Evolutionary conservation across 495 filamentous ascomycete genomes (phyloP), one percentile per base, ranked within the genome.

Genomic region (Astrocystis sublimbata): DNA sequence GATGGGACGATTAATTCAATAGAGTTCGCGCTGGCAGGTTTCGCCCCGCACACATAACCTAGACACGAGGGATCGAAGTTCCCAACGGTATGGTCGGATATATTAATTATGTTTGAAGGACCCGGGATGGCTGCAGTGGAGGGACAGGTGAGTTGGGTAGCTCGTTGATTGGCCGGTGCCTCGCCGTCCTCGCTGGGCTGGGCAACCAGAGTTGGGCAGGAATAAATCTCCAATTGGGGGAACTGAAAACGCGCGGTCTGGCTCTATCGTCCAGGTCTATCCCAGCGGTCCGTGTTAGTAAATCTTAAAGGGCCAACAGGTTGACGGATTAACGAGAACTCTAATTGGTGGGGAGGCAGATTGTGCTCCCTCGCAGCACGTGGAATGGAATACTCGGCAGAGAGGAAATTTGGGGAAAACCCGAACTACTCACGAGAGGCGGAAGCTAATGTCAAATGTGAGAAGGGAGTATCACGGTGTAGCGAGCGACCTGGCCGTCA

Each of bases 121-220:
- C 38, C 12, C 19, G n/a, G 35, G 52, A 24, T 58, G 8, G 28
- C 12, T n/a, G 17, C 30, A 33, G 10, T 26, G 19, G 21, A 47
- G 50, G 56, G 23, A 43, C n/a, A 28, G 15, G 13, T 56, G 28
- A 17, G 28, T 17, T 35, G 10, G 24, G 36, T 6, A 6, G 15
- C 26, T n/a, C 23, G 28, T 42, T 62, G 60, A 62, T 56, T 62
- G 60, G 60, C 13, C 24, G 40, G 41, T 24, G 24, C 47, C 21
- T 10, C 23, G 51, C 33, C 40, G 28, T 55, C 21, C 40, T 56
- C 26, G 51, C 49, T 17, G 60, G 33, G 23, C 50, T 55, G 40
- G 51, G 33, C 51, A 62, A 47, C 19, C 17, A 31, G 51, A 56
- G 41, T 56, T 56, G 50, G 42, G 60, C 42, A 62, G 60, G 23